These are phyloP conservation scores for button mushroom (Agaricus bisporus) DNA, from an alignment of 768 basidiomycete species.

Conservation along the genomic window DNA sequence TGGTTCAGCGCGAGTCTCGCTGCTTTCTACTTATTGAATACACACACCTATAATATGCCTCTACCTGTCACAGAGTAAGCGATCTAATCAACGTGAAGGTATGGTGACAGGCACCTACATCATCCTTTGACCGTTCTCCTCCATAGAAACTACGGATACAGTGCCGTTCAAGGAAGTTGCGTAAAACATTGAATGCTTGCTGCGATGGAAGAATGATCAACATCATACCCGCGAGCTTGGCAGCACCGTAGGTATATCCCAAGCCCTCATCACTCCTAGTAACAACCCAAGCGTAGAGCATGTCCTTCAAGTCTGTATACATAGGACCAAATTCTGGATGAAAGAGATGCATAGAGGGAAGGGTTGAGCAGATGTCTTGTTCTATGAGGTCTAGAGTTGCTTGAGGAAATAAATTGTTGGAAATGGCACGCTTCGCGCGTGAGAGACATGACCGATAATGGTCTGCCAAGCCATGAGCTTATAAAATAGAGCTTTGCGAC, in stretches of 20 bases:
- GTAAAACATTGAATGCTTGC: conserved; percentile 75
- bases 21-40: background rate
- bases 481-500: conserved; percentile 5
- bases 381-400: conserved; percentile 61
- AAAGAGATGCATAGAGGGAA: conserved; percentile 79
- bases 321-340: conserved; percentile 70
- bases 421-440: conserved; percentile 66
- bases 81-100: background rate
- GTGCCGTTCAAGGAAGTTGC: conserved; percentile 81
- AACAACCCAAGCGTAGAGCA: conserved; percentile 86
- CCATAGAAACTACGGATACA: conserved; percentile 84
- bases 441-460: conserved; percentile 65
- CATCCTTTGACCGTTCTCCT: conserved; percentile 60
- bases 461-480: conserved; percentile 35
- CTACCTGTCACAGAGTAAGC: conserved; percentile 50
- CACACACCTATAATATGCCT: conserved; percentile 80
- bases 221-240: conserved; percentile 82
- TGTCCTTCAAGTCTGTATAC: conserved; percentile 75
- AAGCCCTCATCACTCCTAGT: conserved; percentile 78
- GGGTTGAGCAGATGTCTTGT: conserved; percentile 64
- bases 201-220: conserved; percentile 74
- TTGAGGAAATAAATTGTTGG: conserved; percentile 59
- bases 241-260: conserved; percentile 62
- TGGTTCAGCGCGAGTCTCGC: conserved; percentile 5
- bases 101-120: conserved; percentile 50